These are phyloP conservation scores for Elongisporangium prolatum DNA, from an alignment of 352 stramenopile species.

Conservation along the genomic window DNA sequence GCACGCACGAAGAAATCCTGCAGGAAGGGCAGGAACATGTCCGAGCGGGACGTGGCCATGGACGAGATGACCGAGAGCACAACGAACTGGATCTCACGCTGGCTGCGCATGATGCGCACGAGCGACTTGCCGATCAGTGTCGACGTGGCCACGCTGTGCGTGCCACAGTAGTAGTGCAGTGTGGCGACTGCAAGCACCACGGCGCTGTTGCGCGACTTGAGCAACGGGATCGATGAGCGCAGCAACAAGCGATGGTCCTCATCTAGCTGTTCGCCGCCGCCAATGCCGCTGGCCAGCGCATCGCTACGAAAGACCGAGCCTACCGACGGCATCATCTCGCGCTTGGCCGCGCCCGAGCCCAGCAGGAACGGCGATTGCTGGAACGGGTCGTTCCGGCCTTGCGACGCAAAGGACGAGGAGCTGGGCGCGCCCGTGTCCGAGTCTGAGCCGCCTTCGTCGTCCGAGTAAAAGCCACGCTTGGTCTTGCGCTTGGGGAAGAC, in stretches of 20 bases:
- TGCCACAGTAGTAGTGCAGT: slow-evolving; percentile 97
- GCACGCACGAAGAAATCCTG: slow-evolving; percentile 97
- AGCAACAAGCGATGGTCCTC: slow-evolving; percentile 95
- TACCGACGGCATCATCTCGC: slow-evolving; percentile 51
- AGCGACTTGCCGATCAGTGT: slow-evolving; percentile 95
- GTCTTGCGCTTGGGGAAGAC: slow-evolving; percentile 65
- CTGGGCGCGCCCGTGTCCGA: slow-evolving; percentile 91
- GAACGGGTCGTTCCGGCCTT: slow-evolving; percentile 7
- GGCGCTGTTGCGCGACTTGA: slow-evolving; percentile 96
- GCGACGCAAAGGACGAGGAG: slow-evolving; percentile 28
- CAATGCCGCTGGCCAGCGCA: slow-evolving; percentile 58
- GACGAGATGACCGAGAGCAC: slow-evolving; percentile 94
- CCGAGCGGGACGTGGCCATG: slow-evolving; percentile 92
- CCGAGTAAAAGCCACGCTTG: slow-evolving; percentile 95
- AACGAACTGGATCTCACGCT: slow-evolving; percentile 98
- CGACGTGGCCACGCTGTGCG: slow-evolving; percentile 76
- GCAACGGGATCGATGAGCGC: slow-evolving; percentile 92
- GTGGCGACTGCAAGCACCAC: slow-evolving; percentile 96
- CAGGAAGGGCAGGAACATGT: slow-evolving; percentile 96
- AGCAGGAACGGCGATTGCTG: slow-evolving; percentile 46
- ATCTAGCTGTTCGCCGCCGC: slow-evolving; percentile 85
- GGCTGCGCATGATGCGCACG: slow-evolving; percentile 95
- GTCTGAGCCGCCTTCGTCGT: slow-evolving; percentile 92
- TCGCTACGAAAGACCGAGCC: slow-evolving; percentile 77
- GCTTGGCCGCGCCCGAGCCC: slow-evolving; percentile 17